These are phyloP conservation scores for Tilletia indica DNA, from an alignment of 1,284 basidiomycete genomes.

Conservation along the genomic window DNA sequence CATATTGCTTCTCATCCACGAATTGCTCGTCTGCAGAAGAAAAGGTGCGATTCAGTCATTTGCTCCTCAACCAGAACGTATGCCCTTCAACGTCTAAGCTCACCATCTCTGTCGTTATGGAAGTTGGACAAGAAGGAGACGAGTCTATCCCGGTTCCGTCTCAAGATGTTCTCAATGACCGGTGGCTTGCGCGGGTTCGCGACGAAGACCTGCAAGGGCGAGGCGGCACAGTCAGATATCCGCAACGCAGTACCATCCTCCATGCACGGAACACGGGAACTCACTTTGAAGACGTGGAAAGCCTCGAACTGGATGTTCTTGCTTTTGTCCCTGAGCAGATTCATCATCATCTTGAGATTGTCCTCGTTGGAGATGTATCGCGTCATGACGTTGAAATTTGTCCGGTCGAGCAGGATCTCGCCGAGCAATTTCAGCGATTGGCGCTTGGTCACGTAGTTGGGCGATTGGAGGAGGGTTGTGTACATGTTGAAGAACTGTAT, in stretches of 20 bases:
- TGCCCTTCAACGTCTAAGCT: neutral
- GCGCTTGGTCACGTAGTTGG: slow-evolving; percentile 98
- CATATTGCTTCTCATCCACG: slow-evolving; percentile 55
- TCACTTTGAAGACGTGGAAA: slow-evolving; percentile 98
- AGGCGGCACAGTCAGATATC: neutral
- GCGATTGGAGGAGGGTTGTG: slow-evolving; percentile 83
- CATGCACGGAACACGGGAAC: slow-evolving; percentile 25
- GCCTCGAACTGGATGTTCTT: slow-evolving; percentile 99
- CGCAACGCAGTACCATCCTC: neutral
- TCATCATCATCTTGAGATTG: slow-evolving; percentile 99
- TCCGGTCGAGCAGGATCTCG: slow-evolving; percentile 93
- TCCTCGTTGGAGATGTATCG: slow-evolving; percentile 80
- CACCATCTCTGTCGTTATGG: slow-evolving; percentile 91
- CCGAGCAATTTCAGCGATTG: slow-evolving; percentile 97
- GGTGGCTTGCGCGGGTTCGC: slow-evolving; percentile 98
- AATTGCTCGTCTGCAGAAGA: slow-evolving; percentile 47
- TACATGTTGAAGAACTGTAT: slow-evolving; percentile 89
- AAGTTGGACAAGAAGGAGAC: slow-evolving; percentile 85
- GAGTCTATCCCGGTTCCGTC: slow-evolving; percentile 90
- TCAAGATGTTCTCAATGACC: slow-evolving; percentile 85
- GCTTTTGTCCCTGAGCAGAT: slow-evolving; percentile 90
- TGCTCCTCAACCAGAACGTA: too few species aligned
- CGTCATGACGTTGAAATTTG: slow-evolving; percentile 98
- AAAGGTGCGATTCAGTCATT: too few species aligned
- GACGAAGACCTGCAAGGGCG: slow-evolving; percentile 72